These are phyloP conservation scores for Fragilaria crotonensis DNA, from an alignment of 108 stramenopile genomes.

Conservation along the genomic window DNA sequence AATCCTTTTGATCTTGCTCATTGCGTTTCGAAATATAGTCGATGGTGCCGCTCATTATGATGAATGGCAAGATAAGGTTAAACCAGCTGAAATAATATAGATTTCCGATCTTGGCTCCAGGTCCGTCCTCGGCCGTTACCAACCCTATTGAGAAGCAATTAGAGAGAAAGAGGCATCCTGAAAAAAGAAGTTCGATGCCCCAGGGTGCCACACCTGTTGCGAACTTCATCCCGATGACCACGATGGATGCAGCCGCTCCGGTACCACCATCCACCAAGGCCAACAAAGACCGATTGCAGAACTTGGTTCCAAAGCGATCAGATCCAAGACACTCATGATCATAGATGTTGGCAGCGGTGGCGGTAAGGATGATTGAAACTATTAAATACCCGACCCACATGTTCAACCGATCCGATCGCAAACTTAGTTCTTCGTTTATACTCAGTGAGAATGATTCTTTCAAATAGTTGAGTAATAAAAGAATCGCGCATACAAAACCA, in stretches of 20 bases:
- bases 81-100: slow-evolving; percentile 14
- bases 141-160: background rate
- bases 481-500: slow-evolving; percentile 2
- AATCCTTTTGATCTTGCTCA: too few relatives aligned
- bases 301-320: background rate
- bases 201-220: slow-evolving; percentile 6
- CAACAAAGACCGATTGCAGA: slow-evolving; percentile 2
- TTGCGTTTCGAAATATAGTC: too few relatives aligned
- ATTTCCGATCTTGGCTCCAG: slow-evolving; percentile 12
- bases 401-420: slow-evolving; percentile 5
- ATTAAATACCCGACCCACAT: slow-evolving; percentile 4
- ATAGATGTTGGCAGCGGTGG: slow-evolving; percentile 7
- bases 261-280: background rate
- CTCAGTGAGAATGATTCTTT: background rate
- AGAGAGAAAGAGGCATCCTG: background rate
- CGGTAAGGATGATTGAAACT: slow-evolving; percentile 3
- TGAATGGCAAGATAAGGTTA: slow-evolving; percentile 1
- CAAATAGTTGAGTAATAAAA: background rate
- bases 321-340: background rate
- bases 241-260: background rate
- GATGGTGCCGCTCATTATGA: too few relatives aligned
- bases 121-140: slow-evolving; percentile 5
- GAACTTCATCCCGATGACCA: slow-evolving; percentile 8
- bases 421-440: background rate
- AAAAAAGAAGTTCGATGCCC: background rate